These are phyloP conservation scores for Penicillium tannophilum DNA, from an alignment of 495 filamentous ascomycete genomes.

Conservation along the genomic window DNA sequence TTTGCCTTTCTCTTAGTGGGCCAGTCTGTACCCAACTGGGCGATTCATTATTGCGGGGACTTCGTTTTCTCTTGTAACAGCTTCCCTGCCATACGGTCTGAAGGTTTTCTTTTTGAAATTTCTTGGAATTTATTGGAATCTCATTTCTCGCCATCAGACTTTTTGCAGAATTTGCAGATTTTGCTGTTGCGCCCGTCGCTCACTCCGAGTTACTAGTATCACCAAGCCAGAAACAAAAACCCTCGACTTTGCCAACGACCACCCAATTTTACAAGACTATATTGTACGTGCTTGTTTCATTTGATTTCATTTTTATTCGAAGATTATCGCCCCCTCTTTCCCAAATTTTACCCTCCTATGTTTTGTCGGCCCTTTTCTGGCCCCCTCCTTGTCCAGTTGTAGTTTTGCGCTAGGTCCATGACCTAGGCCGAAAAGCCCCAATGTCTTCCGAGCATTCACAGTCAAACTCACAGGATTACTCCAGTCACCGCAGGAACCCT, in stretches of 20 bases:
- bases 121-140: background rate
- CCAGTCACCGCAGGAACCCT: conserved; percentile 21
- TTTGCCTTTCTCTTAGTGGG: conserved; percentile 10
- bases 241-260: conserved; percentile 14
- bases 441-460: conserved; percentile 22
- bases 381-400: conserved; percentile 18
- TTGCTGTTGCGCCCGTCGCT: conserved; percentile 19
- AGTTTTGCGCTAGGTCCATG: conserved; percentile 21
- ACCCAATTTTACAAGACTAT: conserved; percentile 2
- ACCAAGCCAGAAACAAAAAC: conserved; percentile 16
- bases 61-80: conserved; percentile 16
- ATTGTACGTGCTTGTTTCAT: conserved; percentile 21
- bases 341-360: conserved; percentile 11
- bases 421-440: conserved; percentile 19
- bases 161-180: conserved; percentile 1
- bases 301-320: background rate
- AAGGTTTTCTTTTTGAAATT: conserved; percentile 10
- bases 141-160: conserved; percentile 1
- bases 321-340: conserved; percentile 12
- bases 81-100: conserved; percentile 17
- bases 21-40: conserved; percentile 16
- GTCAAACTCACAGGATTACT: conserved; percentile 28
- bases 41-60: conserved; percentile 25
- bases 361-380: conserved; percentile 17
- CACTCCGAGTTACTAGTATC: conserved; percentile 12